Evolutionary conservation across 768 basidiomycete species (phyloP).

Genomic region (Pleurotus citrinopileatus): DNA sequence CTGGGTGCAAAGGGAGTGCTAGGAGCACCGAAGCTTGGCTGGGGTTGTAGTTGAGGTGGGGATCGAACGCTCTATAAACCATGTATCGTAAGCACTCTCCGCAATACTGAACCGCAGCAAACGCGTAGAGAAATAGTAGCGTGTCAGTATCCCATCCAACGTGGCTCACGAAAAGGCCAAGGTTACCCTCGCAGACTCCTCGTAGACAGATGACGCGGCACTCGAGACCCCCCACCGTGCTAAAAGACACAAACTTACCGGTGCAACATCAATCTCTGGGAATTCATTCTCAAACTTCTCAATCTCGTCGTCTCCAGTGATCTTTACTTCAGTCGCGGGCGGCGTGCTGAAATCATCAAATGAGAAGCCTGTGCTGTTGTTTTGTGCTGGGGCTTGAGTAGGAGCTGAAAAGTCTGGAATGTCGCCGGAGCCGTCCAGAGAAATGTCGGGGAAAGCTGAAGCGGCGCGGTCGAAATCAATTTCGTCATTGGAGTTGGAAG

Average conservation of each 20-base stretch:
- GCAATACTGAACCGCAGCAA: neutral
- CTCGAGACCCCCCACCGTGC: neutral
- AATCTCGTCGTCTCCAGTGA: conserved; percentile 83
- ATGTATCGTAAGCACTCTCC: neutral
- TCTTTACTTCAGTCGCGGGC: conserved; percentile 59
- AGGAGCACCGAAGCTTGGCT: conserved; percentile 36
- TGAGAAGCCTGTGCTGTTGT: conserved; percentile 48
- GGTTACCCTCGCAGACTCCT: too few species aligned
- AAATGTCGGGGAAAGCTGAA: conserved; percentile 83
- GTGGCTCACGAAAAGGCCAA: too few species aligned
- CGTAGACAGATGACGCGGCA: conserved; percentile 2
- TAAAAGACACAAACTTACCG: conserved; percentile 26
- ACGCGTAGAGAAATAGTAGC: neutral
- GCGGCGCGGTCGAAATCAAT: conserved; percentile 84
- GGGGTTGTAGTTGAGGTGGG: conserved; percentile 26
- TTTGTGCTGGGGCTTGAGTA: conserved; percentile 27
- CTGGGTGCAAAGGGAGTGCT: conserved; percentile 68
- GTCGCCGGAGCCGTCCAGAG: conserved; percentile 64
- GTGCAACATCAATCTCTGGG: conserved; percentile 66
- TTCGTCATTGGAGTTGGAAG: conserved; percentile 37
- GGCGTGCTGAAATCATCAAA: conserved; percentile 64
- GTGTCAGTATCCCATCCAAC: too few species aligned
- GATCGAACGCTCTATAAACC: neutral
- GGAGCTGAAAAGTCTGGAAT: conserved; percentile 39
- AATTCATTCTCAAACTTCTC: conserved; percentile 86